Percentiles rank a stretch among this genome's conserved stretches.
phyloP scores from a whole-genome alignment of 495 filamentous ascomycete genomes.

The Daldinia vernicosa region DNA sequence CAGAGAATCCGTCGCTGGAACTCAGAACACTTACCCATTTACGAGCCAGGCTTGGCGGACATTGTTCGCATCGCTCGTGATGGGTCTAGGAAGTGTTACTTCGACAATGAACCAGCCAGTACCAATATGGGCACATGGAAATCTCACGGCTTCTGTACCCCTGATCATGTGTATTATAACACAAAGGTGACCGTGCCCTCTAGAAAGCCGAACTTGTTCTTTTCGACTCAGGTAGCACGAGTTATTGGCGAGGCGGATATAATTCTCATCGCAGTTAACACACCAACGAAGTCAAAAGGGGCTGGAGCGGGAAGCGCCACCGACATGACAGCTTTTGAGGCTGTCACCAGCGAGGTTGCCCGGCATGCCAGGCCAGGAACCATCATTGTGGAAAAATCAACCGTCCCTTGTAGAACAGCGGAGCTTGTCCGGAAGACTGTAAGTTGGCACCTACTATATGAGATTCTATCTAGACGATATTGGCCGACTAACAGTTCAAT shows the following conservation, averaged over 20 bases:
- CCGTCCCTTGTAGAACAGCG: constrained; percentile 82
- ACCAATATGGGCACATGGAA: constrained; percentile 1
- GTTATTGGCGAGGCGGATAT: constrained; percentile 75
- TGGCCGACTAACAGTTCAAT: constrained; percentile 8
- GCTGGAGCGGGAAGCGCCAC: constrained; percentile 75
- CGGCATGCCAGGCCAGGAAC: constrained; percentile 69
- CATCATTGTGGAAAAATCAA: constrained; percentile 86
- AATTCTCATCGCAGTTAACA: constrained; percentile 82
- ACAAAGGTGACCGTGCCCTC: constrained; percentile 41
- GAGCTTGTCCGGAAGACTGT: constrained; percentile 73
- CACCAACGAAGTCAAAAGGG: constrained; percentile 78
- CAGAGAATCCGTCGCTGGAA: constrained; percentile 76
- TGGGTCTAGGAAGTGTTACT: constrained; percentile 49
- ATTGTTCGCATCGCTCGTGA: constrained; percentile 72
- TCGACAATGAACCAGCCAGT: constrained; percentile 42
- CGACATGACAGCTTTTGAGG: constrained; percentile 77
- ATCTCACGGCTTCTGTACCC: constrained; percentile 7
- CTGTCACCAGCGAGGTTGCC: constrained; percentile 72
- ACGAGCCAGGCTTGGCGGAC: constrained; percentile 75
- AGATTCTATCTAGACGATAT: not conserved
- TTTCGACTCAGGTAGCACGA: constrained; percentile 70
- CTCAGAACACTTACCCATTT: constrained; percentile 76
- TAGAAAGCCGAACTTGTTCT: constrained; percentile 71
- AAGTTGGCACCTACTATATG: constrained; percentile 37
- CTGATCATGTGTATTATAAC: constrained; percentile 22